These are phyloP conservation scores for Cyclotella choctawhatcheeana DNA, from an alignment of 108 stramenopile species.

Conservation along the genomic window DNA sequence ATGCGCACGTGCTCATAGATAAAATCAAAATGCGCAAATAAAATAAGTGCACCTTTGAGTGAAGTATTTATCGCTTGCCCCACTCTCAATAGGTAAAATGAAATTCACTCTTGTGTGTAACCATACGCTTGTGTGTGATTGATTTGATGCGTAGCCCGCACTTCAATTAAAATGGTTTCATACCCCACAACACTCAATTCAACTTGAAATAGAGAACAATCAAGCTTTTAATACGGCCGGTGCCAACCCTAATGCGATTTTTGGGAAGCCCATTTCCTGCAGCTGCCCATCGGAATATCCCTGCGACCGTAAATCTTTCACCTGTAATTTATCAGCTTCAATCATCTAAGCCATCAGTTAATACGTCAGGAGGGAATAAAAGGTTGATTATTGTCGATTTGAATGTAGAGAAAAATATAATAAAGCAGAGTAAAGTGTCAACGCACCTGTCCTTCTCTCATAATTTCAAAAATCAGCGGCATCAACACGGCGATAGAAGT, in stretches of 20 bases:
- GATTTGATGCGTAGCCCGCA: no score
- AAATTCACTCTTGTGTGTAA: no score
- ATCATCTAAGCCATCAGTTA: constrained; percentile 59
- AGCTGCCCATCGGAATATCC: constrained; percentile 89
- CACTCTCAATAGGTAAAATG: no score
- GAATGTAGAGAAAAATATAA: not conserved
- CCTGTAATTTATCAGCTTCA: constrained; percentile 76
- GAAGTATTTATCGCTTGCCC: no score
- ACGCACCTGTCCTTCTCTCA: constrained; percentile 84
- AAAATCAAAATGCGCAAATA: no score
- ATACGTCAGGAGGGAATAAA: not conserved
- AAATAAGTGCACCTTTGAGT: no score
- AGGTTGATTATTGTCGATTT: not conserved
- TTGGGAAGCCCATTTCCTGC: constrained; percentile 85
- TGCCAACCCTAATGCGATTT: constrained; percentile 47
- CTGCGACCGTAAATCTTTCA: constrained; percentile 77
- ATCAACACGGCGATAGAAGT: constrained; percentile 84
- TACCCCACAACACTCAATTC: no score
- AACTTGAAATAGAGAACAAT: no score
- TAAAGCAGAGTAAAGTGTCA: not conserved
- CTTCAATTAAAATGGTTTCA: no score
- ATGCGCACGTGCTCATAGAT: no score
- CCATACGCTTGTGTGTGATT: no score
- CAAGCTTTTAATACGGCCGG: constrained; percentile 51
- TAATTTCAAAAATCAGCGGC: constrained; percentile 90